Conservation (phyloP, 2,329 filamentous ascomycete species). For the Talaromyces rugulosus region DNA sequence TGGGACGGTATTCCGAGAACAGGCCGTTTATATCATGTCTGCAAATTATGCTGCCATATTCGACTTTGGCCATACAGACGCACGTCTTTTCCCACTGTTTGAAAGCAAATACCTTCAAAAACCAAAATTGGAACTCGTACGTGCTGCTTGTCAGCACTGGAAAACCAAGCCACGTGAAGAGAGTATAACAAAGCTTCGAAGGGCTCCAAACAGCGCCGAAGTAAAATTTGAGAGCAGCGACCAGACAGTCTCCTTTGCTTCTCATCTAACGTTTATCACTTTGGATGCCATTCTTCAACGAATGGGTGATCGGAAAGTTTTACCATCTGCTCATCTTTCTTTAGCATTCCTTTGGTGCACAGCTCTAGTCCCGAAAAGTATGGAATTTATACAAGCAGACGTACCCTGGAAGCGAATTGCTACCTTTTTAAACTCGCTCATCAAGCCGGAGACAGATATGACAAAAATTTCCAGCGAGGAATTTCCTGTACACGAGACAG, state of each 20-base stretch:
- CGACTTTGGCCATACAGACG: slow-evolving; percentile 47
- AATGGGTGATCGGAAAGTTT: slow-evolving; percentile 48
- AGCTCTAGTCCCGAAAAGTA: slow-evolving; percentile 32
- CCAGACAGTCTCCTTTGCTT: slow-evolving; percentile 34
- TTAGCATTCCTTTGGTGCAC: slow-evolving; percentile 50
- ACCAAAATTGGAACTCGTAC: slow-evolving; percentile 13
- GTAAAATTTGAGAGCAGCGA: slow-evolving; percentile 16
- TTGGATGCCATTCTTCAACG: slow-evolving; percentile 43
- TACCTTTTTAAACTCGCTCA: slow-evolving; percentile 51
- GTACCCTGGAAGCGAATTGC: slow-evolving; percentile 51
- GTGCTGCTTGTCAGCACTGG: slow-evolving; percentile 22
- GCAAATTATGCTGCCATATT: slow-evolving; percentile 54
- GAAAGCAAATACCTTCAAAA: slow-evolving; percentile 16
- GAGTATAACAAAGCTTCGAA: neutral
- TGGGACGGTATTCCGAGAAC: slow-evolving; percentile 47
- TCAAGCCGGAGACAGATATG: slow-evolving; percentile 34
- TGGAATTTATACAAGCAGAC: slow-evolving; percentile 37
- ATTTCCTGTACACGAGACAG: slow-evolving; percentile 42
- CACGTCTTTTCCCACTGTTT: slow-evolving; percentile 26
- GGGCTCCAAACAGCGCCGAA: neutral
- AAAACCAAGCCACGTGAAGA: slow-evolving; percentile 2
- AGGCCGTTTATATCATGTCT: slow-evolving; percentile 53
- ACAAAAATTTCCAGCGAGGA: slow-evolving; percentile 31
- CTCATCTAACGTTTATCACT: slow-evolving; percentile 38
- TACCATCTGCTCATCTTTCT: slow-evolving; percentile 53